Conservation (phyloP, 2,329 filamentous ascomycete species). For the Dactylellina haptotyla region DNA sequence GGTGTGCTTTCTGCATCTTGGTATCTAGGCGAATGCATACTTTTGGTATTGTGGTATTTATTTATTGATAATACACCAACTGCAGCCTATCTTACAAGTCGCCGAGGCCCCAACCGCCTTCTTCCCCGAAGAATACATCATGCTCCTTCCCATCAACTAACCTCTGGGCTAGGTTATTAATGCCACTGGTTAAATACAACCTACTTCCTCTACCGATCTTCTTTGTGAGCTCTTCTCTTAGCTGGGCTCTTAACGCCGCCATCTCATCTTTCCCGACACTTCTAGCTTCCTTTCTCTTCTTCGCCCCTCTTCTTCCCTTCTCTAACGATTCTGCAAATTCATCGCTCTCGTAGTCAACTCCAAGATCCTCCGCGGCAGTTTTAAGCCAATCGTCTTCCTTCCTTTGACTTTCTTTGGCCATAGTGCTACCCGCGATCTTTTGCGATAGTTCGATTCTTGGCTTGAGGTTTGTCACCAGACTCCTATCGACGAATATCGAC, state of each 20-base stretch:
- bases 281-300: slow-evolving; percentile 56
- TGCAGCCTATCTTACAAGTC: slow-evolving; percentile 17
- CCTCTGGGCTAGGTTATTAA: slow-evolving; percentile 42
- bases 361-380: slow-evolving; percentile 87
- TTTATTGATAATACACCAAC: neutral
- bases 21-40: neutral
- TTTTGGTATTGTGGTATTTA: neutral
- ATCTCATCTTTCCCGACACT: slow-evolving; percentile 77
- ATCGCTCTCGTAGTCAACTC: slow-evolving; percentile 91
- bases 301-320: slow-evolving; percentile 72
- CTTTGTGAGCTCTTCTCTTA: slow-evolving; percentile 75
- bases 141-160: slow-evolving; percentile 51
- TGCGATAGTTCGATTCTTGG: slow-evolving; percentile 84
- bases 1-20: neutral
- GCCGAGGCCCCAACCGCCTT: slow-evolving; percentile 48
- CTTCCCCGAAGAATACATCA: slow-evolving; percentile 53
- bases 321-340: slow-evolving; percentile 75
- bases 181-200: slow-evolving; percentile 48
- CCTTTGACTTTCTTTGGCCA: slow-evolving; percentile 87
- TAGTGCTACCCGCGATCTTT: slow-evolving; percentile 79
- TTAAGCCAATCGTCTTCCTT: slow-evolving; percentile 86
- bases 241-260: slow-evolving; percentile 73
- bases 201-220: slow-evolving; percentile 66
- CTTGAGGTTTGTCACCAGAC: slow-evolving; percentile 78
- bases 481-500: slow-evolving; percentile 83